Conservation (phyloP, 225 moss, liverwort and hornwort species). For the Antitrichia curtipendula region DNA sequence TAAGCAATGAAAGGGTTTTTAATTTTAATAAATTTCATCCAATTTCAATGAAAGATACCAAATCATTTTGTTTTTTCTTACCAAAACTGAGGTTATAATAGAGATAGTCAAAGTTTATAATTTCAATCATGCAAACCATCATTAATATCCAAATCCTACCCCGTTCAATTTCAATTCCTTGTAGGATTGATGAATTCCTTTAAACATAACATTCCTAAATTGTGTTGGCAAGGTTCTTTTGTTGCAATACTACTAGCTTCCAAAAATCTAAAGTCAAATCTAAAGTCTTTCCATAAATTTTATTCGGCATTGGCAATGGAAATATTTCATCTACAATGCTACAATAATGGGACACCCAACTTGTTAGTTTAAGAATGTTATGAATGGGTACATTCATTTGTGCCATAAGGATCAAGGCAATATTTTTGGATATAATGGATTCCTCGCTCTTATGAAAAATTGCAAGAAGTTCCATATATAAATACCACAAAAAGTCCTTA, state of each 20-base stretch:
- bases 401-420: rapidly evolving
- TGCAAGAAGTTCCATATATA: background rate
- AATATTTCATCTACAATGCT: background rate
- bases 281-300: background rate
- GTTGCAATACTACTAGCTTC: rapidly evolving
- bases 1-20: background rate
- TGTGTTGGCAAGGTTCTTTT: background rate
- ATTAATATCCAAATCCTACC: background rate
- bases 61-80: background rate
- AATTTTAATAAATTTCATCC: background rate
- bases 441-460: background rate
- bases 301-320: rapidly evolving
- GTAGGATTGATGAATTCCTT: background rate
- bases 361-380: background rate
- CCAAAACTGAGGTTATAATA: background rate
- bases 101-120: background rate
- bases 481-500: background rate
- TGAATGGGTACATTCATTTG: background rate
- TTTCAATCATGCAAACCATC: rapidly evolving
- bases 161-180: background rate
- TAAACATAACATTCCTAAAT: background rate
- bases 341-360: background rate
- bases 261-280: background rate
- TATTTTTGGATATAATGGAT: background rate
- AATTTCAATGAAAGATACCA: background rate